Percentiles rank a stretch among this genome's conserved stretches.
Evolutionary conservation across 805 yeast species (phyloP).

Genomic region (Candida morakotiae): DNA sequence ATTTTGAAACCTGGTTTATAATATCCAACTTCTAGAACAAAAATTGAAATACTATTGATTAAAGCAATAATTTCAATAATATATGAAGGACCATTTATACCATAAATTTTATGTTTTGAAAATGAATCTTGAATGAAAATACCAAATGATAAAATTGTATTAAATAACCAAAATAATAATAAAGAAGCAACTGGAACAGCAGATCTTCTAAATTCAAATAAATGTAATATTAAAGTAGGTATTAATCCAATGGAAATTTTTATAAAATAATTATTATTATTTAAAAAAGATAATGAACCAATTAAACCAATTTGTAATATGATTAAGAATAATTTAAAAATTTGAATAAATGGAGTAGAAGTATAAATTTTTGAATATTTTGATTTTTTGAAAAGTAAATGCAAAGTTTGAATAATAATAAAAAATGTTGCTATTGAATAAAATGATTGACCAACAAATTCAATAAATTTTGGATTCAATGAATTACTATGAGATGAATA

Average conservation of each 20-base stretch:
- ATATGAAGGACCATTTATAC: slow-evolving; percentile 9
- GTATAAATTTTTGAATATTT: slow-evolving; percentile 15
- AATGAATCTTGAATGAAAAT: slow-evolving; percentile 16
- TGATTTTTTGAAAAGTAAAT: slow-evolving; percentile 12
- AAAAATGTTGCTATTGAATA: slow-evolving; percentile 6
- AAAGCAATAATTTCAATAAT: slow-evolving; percentile 12
- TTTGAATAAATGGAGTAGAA: slow-evolving; percentile 9
- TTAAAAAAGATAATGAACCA: slow-evolving; percentile 1
- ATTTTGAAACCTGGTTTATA: slow-evolving; percentile 19
- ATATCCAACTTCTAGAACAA: slow-evolving; percentile 13
- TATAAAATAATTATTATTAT: slow-evolving; percentile 3
- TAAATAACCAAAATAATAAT: slow-evolving; percentile 35
- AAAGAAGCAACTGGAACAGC: slow-evolving; percentile 35
- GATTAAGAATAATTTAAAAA: slow-evolving; percentile 14
- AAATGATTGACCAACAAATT: slow-evolving; percentile 8
- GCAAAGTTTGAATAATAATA: slow-evolving; percentile 10
- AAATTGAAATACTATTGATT: slow-evolving; percentile 14
- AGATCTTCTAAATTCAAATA: slow-evolving; percentile 39
- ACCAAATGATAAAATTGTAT: slow-evolving; percentile 9
- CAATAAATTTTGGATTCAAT: slow-evolving; percentile 27
- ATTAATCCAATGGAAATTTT: slow-evolving; percentile 4
- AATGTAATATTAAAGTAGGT: slow-evolving; percentile 39
- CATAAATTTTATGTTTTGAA: slow-evolving; percentile 15
- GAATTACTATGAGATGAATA: slow-evolving; percentile 19
- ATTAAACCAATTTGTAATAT: slow-evolving; percentile 13